Percentiles rank a stretch among this genome's conserved stretches.
Evolutionary conservation across 345 rosid species (phyloP).

Genomic region (Passiflora organensis): DNA sequence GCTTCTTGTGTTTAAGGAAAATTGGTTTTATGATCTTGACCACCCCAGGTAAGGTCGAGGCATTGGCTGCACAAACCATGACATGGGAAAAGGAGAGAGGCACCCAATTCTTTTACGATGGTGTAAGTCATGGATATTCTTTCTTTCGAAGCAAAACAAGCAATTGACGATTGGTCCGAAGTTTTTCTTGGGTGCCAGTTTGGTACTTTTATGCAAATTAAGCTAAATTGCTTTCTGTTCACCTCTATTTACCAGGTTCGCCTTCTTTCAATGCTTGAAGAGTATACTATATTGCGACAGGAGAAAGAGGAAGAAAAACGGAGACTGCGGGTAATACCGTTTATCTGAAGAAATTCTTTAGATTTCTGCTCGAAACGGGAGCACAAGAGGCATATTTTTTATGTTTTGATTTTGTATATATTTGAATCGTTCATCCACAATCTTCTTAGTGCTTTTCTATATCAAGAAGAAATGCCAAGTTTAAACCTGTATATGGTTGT

Average conservation of each 20-base stretch:
- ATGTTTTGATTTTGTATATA: neutral
- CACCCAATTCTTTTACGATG: constrained; percentile 58
- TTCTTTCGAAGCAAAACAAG: too few species aligned
- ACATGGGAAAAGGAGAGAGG: constrained; percentile 72
- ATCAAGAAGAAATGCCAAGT: too few species aligned
- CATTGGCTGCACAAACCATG: constrained; percentile 39
- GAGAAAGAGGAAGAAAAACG: constrained; percentile 58
- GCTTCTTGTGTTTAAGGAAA: neutral
- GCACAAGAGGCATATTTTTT: neutral
- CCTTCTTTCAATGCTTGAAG: constrained; percentile 57
- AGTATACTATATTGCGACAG: constrained; percentile 41
- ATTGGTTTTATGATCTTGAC: too few species aligned
- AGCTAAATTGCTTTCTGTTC: neutral
- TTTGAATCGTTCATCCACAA: too few species aligned
- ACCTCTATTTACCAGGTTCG: constrained; percentile 32
- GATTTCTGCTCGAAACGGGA: neutral
- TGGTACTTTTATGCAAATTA: neutral
- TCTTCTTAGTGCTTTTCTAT: too few species aligned
- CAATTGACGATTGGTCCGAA: neutral
- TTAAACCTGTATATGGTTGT: too few species aligned
- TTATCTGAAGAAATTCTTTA: too few species aligned
- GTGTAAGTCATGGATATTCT: too few species aligned
- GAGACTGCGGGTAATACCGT: constrained; percentile 47
- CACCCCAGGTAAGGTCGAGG: constrained; percentile 50
- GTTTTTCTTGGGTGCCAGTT: neutral